phyloP scores from a whole-genome alignment of 164 flowering plant genomes.

The Paratinospora sagittata region DNA sequence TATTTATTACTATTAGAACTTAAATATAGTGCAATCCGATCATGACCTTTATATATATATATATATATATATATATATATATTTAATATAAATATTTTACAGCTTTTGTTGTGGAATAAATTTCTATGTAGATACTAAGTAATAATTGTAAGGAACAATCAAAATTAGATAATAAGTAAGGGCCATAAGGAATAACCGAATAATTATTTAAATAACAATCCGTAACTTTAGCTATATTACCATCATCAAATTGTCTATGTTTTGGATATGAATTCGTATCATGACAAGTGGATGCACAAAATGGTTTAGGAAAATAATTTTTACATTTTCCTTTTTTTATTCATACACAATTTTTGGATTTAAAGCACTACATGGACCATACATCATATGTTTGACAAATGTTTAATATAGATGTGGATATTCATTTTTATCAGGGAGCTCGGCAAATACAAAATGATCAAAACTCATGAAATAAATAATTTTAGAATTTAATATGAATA shows the following conservation, averaged over 20 bases:
- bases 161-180: slow-evolving; percentile 8
- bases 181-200: slow-evolving; percentile 25
- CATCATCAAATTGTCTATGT: background rate
- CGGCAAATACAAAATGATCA: background rate
- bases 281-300: background rate
- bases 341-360: background rate
- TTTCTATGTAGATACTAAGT: slow-evolving; percentile 2
- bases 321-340: background rate
- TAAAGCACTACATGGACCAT: slow-evolving; percentile 1
- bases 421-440: background rate
- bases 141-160: too few relatives aligned
- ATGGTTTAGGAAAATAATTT: background rate
- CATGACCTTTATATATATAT: too few relatives aligned
- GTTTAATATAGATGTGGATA: background rate
- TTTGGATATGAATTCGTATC: background rate
- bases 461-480: background rate
- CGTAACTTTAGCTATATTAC: background rate
- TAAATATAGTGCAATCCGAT: too few relatives aligned
- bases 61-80: too few relatives aligned
- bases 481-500: background rate
- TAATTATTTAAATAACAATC: slow-evolving; percentile 12
- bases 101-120: slow-evolving; percentile 1
- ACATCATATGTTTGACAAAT: slow-evolving; percentile 2
- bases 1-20: too few relatives aligned
- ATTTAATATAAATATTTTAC: too few relatives aligned